These are phyloP conservation scores for Cyathus striatus DNA, from an alignment of 768 basidiomycete species.

Conservation along the genomic window DNA sequence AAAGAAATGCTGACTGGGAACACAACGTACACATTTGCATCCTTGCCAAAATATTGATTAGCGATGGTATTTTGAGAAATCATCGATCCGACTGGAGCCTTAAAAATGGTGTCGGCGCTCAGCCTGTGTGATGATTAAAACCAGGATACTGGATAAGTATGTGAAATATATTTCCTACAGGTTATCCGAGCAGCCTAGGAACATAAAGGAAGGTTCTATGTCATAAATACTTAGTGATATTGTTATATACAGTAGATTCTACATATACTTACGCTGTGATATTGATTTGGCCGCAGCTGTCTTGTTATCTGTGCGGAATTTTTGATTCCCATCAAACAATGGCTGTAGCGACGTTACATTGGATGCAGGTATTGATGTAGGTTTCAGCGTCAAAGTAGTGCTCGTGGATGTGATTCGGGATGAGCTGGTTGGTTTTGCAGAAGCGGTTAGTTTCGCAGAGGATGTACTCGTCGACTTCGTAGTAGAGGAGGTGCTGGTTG, in stretches of 20 bases:
- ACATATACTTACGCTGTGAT: slow-evolving; percentile 14
- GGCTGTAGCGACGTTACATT: slow-evolving; percentile 12
- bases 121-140: slow-evolving; percentile 9
- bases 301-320: slow-evolving; percentile 15
- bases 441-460: neutral
- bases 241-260: neutral
- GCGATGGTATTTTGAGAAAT: slow-evolving; percentile 28
- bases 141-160: neutral
- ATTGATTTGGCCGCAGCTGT: slow-evolving; percentile 7
- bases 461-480: neutral
- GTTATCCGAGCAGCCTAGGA: slow-evolving; percentile 30
- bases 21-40: no score
- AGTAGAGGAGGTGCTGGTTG: neutral
- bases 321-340: slow-evolving; percentile 19
- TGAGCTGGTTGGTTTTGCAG: no score
- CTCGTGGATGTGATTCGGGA: no score
- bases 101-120: slow-evolving; percentile 25
- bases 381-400: slow-evolving; percentile 3
- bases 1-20: slow-evolving; percentile 22
- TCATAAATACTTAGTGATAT: neutral
- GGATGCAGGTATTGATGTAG: neutral
- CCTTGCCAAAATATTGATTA: slow-evolving; percentile 27
- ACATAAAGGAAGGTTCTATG: slow-evolving; percentile 30
- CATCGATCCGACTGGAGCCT: slow-evolving; percentile 23
- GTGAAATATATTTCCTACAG: slow-evolving; percentile 12